Evolutionary conservation across 495 filamentous ascomycete genomes (phyloP).

Genomic region (Lasiosphaeris hirsuta): DNA sequence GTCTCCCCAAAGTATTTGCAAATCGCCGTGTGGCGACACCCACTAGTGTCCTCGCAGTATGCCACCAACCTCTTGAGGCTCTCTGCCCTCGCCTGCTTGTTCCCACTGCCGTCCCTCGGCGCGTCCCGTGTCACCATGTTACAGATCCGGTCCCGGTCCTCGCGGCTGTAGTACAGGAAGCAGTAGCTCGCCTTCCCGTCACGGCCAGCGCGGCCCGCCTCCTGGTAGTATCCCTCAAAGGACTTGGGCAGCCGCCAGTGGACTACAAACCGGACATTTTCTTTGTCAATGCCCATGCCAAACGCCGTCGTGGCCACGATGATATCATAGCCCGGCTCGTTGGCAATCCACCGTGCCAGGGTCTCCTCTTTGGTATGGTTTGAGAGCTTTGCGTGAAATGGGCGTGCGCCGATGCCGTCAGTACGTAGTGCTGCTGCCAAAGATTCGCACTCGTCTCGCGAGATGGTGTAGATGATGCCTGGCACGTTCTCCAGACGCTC

Average conservation of each 20-base stretch:
- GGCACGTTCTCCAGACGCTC: constrained; percentile 62
- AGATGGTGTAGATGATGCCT: constrained; percentile 88
- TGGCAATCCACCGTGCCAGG: constrained; percentile 70
- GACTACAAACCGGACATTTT: constrained; percentile 87
- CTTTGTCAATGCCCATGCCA: constrained; percentile 96
- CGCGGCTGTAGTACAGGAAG: constrained; percentile 81
- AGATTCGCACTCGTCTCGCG: constrained; percentile 69
- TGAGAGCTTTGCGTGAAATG: constrained; percentile 65
- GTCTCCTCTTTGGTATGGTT: constrained; percentile 61
- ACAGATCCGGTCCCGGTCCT: constrained; percentile 74
- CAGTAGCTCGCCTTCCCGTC: constrained; percentile 84
- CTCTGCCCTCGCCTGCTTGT: constrained; percentile 34
- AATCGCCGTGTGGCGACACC: constrained; percentile 75
- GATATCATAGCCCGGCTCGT: constrained; percentile 73
- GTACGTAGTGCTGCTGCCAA: constrained; percentile 62
- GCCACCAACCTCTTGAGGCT: constrained; percentile 59
- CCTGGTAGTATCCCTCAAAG: constrained; percentile 94
- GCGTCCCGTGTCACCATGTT: constrained; percentile 50
- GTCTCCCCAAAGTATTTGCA: constrained; percentile 78
- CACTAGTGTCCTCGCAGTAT: constrained; percentile 74
- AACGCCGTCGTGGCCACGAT: constrained; percentile 95
- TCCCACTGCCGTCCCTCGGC: constrained; percentile 8
- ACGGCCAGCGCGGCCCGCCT: constrained; percentile 86
- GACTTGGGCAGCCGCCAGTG: constrained; percentile 91
- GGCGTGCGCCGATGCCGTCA: constrained; percentile 63